Evolutionary conservation across 805 yeast genomes (phyloP).

Genomic region (Wickerhamomyces alni): DNA sequence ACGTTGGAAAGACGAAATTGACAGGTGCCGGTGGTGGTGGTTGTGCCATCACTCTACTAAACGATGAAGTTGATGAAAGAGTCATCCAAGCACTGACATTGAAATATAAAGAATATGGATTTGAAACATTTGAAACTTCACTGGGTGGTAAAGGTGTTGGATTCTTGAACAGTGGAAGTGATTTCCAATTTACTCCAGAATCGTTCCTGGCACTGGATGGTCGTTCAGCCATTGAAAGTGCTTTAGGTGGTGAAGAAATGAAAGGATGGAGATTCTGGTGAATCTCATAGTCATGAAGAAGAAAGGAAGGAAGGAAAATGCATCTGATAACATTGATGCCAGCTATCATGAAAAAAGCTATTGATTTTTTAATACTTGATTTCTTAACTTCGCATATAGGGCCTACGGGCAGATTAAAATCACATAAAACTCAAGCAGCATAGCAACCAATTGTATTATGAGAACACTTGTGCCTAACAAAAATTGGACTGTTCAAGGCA

Average conservation of each 20-base stretch:
- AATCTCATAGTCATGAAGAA: too few species aligned
- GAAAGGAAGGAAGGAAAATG: too few species aligned
- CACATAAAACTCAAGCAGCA: too few species aligned
- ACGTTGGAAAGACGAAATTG: slow-evolving; percentile 82
- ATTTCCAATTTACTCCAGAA: slow-evolving; percentile 21
- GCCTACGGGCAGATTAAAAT: too few species aligned
- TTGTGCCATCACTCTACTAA: slow-evolving; percentile 84
- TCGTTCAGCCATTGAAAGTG: slow-evolving; percentile 42
- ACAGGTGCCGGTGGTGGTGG: slow-evolving; percentile 99
- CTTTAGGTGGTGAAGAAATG: slow-evolving; percentile 37
- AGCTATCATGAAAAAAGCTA: too few species aligned
- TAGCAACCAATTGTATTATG: too few species aligned
- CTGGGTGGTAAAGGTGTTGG: slow-evolving; percentile 93
- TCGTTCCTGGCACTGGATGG: slow-evolving; percentile 32
- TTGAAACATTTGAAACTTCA: slow-evolving; percentile 69
- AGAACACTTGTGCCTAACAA: too few species aligned
- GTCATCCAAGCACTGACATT: slow-evolving; percentile 29
- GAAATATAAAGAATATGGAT: slow-evolving; percentile 43
- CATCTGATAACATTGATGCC: too few species aligned
- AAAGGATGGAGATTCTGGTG: slow-evolving; percentile 61
- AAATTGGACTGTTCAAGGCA: background rate
- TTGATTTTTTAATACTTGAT: too few species aligned
- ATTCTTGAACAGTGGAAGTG: slow-evolving; percentile 22
- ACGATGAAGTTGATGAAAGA: slow-evolving; percentile 29
- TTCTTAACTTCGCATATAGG: too few species aligned